Evolutionary conservation across 805 yeast genomes (phyloP), one percentile per base, ranked within the genome.

Genomic region (Starmerella stigmatis): DNA sequence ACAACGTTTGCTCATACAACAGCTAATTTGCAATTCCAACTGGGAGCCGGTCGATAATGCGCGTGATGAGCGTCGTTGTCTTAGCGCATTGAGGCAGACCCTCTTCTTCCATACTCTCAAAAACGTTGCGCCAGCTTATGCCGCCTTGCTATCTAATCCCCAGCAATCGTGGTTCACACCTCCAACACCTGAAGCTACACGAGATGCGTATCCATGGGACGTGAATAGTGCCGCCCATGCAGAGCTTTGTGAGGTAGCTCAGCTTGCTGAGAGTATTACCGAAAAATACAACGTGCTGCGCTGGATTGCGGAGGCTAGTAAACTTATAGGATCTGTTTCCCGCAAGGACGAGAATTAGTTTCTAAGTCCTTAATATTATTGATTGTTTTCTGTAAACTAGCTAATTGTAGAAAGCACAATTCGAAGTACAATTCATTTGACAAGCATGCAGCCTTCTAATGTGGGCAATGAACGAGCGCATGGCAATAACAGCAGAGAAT

Each of bases 1-100:
- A 4, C 45, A 35, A 25, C 41, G 46, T 11, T 45, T 51, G 2
- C 44, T 51, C 1, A 40, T 46, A 13, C 52, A 49, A 41, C 53
- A 46, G 41, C 45, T 51, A 23, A 32, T 51, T 36, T 20, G 45
- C 26, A 44, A 46, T 19, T 46, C 53, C 3, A 40, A 45, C 17
- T 51, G 55, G 55, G 45, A 43, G 6, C 41, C 34, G 11, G 34
- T 48, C 4, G 28, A n/a, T 5, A 17, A 31, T 4, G 33, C 46
- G 7, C 33, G 32, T 15, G 25, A 21, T n/a, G 43, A 30, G 10
- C 35, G 13, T 8, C 19, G 20, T 20, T 29, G 31, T 9, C 9
- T 12, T 12, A 28, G 31, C 20, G 22, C 39, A 3, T 13, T 47
- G 22, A 35, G 36, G 16, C 43, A 37, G n/a, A 43, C 51, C 4